phyloP scores from a whole-genome alignment of 2,329 filamentous ascomycete genomes.

The Reticulascus tulasneorum region DNA sequence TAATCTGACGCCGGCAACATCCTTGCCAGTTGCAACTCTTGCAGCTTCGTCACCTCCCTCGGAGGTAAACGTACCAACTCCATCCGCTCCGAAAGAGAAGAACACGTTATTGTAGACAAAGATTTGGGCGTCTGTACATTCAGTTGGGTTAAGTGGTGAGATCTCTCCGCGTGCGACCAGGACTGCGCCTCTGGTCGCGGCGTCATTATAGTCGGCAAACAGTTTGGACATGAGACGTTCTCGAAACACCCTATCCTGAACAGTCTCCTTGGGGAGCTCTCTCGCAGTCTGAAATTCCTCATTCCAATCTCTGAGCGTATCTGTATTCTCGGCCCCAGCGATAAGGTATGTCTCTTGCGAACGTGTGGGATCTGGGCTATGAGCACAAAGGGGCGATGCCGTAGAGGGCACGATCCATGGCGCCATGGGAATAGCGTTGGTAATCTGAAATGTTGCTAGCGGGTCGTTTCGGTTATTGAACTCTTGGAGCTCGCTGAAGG shows the following conservation, averaged over 20 bases:
- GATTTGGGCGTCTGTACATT: conserved; percentile 89
- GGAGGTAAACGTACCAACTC: conserved; percentile 92
- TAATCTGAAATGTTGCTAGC: conserved; percentile 89
- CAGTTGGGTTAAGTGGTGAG: conserved; percentile 89
- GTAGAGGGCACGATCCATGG: conserved; percentile 83
- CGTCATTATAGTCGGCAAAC: conserved; percentile 96
- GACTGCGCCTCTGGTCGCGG: conserved; percentile 85
- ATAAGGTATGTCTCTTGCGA: conserved; percentile 92
- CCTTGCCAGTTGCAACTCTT: conserved; percentile 92
- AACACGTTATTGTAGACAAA: conserved; percentile 99
- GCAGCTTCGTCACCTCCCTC: conserved; percentile 97
- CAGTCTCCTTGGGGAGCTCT: conserved; percentile 87
- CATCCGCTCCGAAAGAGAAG: conserved; percentile 97
- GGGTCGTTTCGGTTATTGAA: conserved; percentile 83
- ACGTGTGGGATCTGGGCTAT: conserved; percentile 79
- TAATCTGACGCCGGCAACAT: conserved; percentile 87
- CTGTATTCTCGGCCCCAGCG: conserved; percentile 85
- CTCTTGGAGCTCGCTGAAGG: conserved; percentile 77
- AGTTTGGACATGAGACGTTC: conserved; percentile 92
- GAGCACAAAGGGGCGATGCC: conserved; percentile 60
- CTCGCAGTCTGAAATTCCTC: conserved; percentile 97
- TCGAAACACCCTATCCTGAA: conserved; percentile 93
- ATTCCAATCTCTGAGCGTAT: conserved; percentile 96
- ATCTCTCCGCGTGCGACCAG: conserved; percentile 91
- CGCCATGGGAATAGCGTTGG: conserved; percentile 86